phyloP scores from a whole-genome alignment of 371 early-diverging fungal species.

The Apophysomyces trapeziformis region DNA sequence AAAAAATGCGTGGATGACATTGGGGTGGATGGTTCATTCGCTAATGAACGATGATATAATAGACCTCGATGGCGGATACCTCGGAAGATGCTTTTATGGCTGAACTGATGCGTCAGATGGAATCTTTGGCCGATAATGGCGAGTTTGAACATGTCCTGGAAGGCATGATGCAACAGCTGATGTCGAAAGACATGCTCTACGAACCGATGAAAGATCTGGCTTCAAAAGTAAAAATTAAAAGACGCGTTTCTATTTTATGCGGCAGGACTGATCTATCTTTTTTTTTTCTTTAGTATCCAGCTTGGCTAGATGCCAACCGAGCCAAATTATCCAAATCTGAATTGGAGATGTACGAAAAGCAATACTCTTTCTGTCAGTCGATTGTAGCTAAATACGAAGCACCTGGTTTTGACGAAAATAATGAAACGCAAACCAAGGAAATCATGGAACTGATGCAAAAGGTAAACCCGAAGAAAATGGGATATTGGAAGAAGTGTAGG shows the following conservation, averaged over 20 bases:
- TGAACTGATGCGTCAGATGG: constrained; percentile 91
- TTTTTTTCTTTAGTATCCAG: constrained; percentile 70
- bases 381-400: constrained; percentile 81
- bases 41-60: background rate
- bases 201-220: constrained; percentile 93
- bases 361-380: constrained; percentile 71
- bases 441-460: constrained; percentile 89
- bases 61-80: constrained; percentile 65
- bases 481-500: background rate
- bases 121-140: constrained; percentile 73
- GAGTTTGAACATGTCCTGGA: constrained; percentile 88
- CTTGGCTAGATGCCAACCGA: constrained; percentile 81
- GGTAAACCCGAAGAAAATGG: constrained; percentile 39
- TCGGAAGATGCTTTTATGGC: constrained; percentile 78
- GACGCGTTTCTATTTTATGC: too few species aligned
- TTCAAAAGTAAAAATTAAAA: constrained; percentile 49
- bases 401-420: constrained; percentile 65
- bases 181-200: constrained; percentile 90
- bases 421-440: constrained; percentile 66
- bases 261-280: too few species aligned
- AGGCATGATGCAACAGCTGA: constrained; percentile 87
- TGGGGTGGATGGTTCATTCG: too few species aligned
- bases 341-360: constrained; percentile 73
- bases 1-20: background rate
- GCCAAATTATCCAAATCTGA: constrained; percentile 67